Base-by-base conservation (phyloP, 2,329 filamentous ascomycete genomes). In the Xylariales sp. region DNA sequence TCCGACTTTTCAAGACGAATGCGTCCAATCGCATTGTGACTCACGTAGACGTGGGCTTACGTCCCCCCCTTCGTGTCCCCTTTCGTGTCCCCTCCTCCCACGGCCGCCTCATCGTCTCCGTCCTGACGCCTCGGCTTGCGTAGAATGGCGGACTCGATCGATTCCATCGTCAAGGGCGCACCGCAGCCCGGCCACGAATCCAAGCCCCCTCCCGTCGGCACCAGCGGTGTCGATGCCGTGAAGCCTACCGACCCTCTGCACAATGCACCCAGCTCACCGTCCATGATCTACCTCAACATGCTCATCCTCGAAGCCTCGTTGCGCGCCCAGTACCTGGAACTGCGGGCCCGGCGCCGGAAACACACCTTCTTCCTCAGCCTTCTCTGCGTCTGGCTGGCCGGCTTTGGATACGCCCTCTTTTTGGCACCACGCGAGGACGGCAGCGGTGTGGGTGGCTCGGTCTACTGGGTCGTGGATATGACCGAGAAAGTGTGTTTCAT, bases 211-310 rank as follows among this genome's bases (percentile, higher is more conserved):
- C 78, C 81, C 71, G 73, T 80, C 59, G 76, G 79, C 74, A 81
- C 81, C 60, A 81, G 81, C 76, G 74, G 82, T 71, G 72, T 82
- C 76, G 74, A 82, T 71, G 72, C 82, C 73, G 75, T 74, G 73
- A 86, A 85, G 74, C 80, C 83, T 34, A 82, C 83, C 77, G 93
- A 97, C 78, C 93, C 93, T 34, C 87, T 95, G 70, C 90, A 90
- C 74, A 89, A 91, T 69, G 89, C 95, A 16, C 94, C 94, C n/a
- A 95, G 92, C 77, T 93, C 93, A 16, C 94, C 94, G 53, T 93
- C 93, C 62, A 96, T 97, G 84, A 97, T 99, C 77, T 99, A 99
- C 82, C 90, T 99, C 75, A 99, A 99, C 81, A 91, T 99, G 30
- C 88, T 99, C 67, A 97, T 99, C 75, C 92, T 99, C 80, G 96